A percentile compares a stretch with the other conserved stretches of the same genome.
These are phyloP conservation scores for Eleusine coracana DNA, from an alignment of 176 grass and related monocot species.

Conservation along the genomic window DNA sequence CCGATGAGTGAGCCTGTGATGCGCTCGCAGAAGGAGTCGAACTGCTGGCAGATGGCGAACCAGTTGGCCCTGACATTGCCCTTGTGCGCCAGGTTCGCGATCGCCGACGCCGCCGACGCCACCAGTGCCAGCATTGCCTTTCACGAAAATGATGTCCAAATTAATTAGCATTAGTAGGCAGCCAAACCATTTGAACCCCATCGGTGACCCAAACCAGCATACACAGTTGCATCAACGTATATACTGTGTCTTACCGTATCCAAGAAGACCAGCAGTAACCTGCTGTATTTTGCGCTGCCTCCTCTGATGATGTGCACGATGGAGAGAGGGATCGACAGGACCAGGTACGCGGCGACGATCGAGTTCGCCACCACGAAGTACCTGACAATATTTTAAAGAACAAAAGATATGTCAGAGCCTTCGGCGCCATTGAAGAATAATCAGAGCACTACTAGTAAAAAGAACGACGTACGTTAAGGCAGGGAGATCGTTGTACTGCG, in stretches of 20 bases:
- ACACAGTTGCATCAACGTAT: background rate
- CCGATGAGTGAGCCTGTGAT: constrained; percentile 56
- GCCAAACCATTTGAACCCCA: background rate
- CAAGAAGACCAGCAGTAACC: constrained; percentile 43
- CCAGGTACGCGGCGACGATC: constrained; percentile 49
- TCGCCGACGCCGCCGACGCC: constrained; percentile 44
- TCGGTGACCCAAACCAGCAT: background rate
- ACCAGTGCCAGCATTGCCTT: constrained; percentile 65
- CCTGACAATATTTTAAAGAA: constrained; percentile 30
- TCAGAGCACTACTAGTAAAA: no score
- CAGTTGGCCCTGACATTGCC: constrained; percentile 58
- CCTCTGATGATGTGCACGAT: constrained; percentile 54
- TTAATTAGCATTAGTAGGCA: background rate
- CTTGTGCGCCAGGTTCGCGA: constrained; percentile 65
- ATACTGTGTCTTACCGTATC: constrained; percentile 37
- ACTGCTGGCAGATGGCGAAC: constrained; percentile 62
- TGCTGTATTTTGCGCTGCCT: constrained; percentile 40
- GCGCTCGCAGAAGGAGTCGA: constrained; percentile 54
- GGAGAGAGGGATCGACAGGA: constrained; percentile 55
- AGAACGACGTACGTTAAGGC: constrained; percentile 43
- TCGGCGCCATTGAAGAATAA: no score
- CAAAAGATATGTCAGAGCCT: no score
- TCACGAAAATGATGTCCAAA: background rate
- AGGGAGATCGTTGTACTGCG: constrained; percentile 57
- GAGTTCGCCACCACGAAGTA: constrained; percentile 65